A percentile compares a stretch with the other conserved stretches of the same genome.
phyloP scores from a whole-genome alignment of 2,329 filamentous ascomycete genomes.

The Aaosphaeria pasadenensis region DNA sequence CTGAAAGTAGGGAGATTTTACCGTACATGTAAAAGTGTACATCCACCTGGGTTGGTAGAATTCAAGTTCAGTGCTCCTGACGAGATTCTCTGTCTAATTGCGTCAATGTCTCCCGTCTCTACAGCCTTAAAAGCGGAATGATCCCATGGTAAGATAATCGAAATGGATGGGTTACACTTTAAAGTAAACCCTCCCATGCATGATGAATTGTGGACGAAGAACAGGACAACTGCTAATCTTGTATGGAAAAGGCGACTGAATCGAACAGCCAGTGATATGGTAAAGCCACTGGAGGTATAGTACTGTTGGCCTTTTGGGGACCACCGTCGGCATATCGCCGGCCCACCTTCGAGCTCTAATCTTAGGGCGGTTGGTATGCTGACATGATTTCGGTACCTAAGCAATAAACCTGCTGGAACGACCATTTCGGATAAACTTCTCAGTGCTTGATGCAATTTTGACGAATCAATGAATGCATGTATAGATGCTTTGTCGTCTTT shows the following conservation, averaged over 20 bases:
- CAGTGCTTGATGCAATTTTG: neutral
- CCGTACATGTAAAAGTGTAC: conserved; percentile 9
- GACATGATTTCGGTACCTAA: neutral
- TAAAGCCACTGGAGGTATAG: neutral
- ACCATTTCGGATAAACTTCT: neutral
- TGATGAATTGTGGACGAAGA: neutral
- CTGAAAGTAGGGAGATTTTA: neutral
- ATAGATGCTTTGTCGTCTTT: neutral
- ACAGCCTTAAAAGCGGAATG: neutral
- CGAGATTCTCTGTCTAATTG: conserved; percentile 1
- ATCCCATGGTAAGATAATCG: neutral
- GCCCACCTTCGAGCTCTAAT: neutral
- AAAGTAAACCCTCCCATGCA: neutral
- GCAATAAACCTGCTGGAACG: neutral
- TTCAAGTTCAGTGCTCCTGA: neutral
- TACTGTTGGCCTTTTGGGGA: neutral
- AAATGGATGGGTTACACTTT: neutral
- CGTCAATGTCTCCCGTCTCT: neutral
- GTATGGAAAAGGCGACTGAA: neutral
- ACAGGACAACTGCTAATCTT: neutral
- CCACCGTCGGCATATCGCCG: neutral
- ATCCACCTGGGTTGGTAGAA: conserved; percentile 1
- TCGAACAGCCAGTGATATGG: neutral
- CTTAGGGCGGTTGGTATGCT: neutral
- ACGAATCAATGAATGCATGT: neutral